Evolutionary conservation across 169 alveolate species (phyloP), one percentile per base, ranked within the genome.

Genomic region (Eimeria brunetti): DNA sequence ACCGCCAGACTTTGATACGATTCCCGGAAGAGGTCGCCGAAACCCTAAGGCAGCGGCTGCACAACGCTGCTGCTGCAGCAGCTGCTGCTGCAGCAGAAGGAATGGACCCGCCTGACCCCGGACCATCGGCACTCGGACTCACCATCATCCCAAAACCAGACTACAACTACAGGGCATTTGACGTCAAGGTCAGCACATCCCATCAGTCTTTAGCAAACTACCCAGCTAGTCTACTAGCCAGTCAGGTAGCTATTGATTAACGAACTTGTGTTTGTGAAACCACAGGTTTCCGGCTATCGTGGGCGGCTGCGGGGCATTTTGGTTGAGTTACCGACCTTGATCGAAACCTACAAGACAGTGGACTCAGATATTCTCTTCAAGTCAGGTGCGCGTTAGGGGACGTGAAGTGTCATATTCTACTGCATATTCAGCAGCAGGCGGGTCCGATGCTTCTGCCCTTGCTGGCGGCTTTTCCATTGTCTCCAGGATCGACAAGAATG

Each of bases 261-360:
- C 20, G 69, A 56, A 27, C 71, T 46, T 46, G 46, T 51, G 89
- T 9, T n/a, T 24, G 64, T 0, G 44, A 30, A 4, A 1, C 22
- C 51, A 0, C 94, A 94, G 95, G 94, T 95, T n/a, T 33, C 89
- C 11, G 95, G 96, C 30, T 78, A 81, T 64, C 81, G 78, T 12
- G 93, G 90, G 58, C 96, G 80, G 62, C 73, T 97, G 51, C 84
- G 58, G 36, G 99, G 98, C 44, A 89, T 98, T 38, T 69, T 98
- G 88, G 98, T 96, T 36, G 99, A 98, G 84, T 96, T 98, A 76
- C 99, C 99, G 46, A 97, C 98, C 62, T 92, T 97, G 75, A 64
- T 98, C 36, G 99, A 98, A 93, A 98, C 98, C 33, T 98, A 98
- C 91, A 98, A 98, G 93, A 95, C 98, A 7, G 95, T 98, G 53